A percentile compares a stretch with the other conserved stretches of the same genome.
These are phyloP conservation scores for Pelagophyceae sp. DNA, from an alignment of 352 stramenopile genomes.

Conservation along the genomic window DNA sequence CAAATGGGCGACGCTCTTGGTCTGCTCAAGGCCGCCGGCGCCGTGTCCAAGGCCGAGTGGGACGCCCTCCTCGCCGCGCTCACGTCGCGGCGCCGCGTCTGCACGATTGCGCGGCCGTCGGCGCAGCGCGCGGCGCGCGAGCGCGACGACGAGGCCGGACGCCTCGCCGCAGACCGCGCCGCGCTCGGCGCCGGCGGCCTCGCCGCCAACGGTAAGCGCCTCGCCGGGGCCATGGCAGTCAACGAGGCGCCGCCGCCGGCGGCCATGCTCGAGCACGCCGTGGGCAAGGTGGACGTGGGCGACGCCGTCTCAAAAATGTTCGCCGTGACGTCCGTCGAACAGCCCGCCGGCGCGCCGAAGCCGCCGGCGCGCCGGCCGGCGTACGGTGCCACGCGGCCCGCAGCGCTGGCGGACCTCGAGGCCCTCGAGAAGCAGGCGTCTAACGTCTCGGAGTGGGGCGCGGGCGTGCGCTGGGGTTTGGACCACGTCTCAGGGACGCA, in stretches of 20 bases:
- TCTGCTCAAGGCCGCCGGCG: background rate
- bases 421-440: slow-evolving; percentile 13
- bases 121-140: slow-evolving; percentile 26
- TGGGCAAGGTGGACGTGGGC: slow-evolving; percentile 32
- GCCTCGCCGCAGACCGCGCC: slow-evolving; percentile 24
- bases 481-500: slow-evolving; percentile 35
- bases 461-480: slow-evolving; percentile 13
- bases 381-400: background rate
- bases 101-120: slow-evolving; percentile 31
- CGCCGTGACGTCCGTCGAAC: background rate
- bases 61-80: background rate
- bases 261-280: slow-evolving; percentile 29
- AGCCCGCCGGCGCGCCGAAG: background rate
- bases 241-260: slow-evolving; percentile 34
- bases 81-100: slow-evolving; percentile 14
- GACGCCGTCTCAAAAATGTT: slow-evolving; percentile 29
- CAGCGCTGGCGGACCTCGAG: slow-evolving; percentile 26
- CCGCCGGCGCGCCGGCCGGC: background rate
- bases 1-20: background rate
- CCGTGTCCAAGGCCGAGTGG: background rate
- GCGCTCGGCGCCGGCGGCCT: slow-evolving; percentile 31
- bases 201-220: slow-evolving; percentile 10
- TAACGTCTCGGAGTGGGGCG: background rate
- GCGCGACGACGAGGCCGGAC: slow-evolving; percentile 29
- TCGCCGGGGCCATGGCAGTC: slow-evolving; percentile 31